Conservation (phyloP, 1,139 yeast species). For the Kodamaea derodonti region DNA sequence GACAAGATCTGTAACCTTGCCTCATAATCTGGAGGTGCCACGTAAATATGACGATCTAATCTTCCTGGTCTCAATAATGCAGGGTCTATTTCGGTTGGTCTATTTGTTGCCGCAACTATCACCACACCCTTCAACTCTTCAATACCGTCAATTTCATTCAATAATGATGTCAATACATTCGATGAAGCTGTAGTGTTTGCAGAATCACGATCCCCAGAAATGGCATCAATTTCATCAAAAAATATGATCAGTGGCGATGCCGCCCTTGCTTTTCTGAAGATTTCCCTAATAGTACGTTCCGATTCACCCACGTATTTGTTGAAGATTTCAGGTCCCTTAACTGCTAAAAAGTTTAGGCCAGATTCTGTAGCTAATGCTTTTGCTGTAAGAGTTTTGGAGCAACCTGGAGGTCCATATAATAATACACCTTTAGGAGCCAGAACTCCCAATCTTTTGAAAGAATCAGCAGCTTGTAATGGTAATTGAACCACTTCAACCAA, state of each 20-base stretch:
- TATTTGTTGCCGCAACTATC: slow-evolving; percentile 90
- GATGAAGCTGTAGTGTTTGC: slow-evolving; percentile 72
- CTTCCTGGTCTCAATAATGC: slow-evolving; percentile 94
- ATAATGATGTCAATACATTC: slow-evolving; percentile 80
- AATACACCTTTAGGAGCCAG: slow-evolving; percentile 89
- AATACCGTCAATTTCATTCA: slow-evolving; percentile 94
- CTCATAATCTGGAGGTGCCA: slow-evolving; percentile 79
- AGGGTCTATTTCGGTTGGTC: slow-evolving; percentile 89
- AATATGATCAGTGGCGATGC: slow-evolving; percentile 91
- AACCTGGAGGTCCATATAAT: slow-evolving; percentile 95
- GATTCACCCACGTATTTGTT: slow-evolving; percentile 95
- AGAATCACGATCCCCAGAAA: slow-evolving; percentile 65
- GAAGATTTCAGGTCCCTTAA: slow-evolving; percentile 92
- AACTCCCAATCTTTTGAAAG: slow-evolving; percentile 75
- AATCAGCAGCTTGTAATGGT: slow-evolving; percentile 79
- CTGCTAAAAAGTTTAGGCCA: slow-evolving; percentile 87
- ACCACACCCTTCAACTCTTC: slow-evolving; percentile 92
- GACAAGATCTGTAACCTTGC: slow-evolving; percentile 75
- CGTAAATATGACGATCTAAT: slow-evolving; percentile 86
- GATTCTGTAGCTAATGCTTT: slow-evolving; percentile 95
- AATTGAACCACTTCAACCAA: slow-evolving; percentile 86
- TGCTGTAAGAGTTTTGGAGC: slow-evolving; percentile 91
- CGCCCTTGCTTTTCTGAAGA: slow-evolving; percentile 86
- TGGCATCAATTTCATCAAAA: slow-evolving; percentile 93
- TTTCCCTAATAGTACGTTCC: slow-evolving; percentile 83